phyloP scores from a whole-genome alignment of 192 early-diverging fungal genomes.

The Coemansia sp. region DNA sequence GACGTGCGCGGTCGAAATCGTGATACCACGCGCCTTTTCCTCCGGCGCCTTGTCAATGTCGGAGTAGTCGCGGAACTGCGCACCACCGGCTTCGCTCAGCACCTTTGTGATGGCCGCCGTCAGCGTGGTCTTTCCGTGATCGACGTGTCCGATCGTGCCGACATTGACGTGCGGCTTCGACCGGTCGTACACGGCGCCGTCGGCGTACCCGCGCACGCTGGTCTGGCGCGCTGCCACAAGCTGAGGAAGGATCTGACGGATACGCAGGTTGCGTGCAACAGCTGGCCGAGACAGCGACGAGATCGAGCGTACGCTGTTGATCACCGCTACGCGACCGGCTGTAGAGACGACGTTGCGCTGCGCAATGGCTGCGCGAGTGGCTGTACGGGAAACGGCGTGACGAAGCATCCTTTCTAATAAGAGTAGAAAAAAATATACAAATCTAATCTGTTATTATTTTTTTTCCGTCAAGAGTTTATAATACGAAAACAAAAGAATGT shows the following conservation, averaged over 20 bases:
- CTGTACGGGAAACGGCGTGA: conserved; percentile 25
- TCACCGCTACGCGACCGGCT: conserved; percentile 5
- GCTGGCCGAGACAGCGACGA: conserved; percentile 34
- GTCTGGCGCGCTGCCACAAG: neutral
- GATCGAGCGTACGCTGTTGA: conserved; percentile 27
- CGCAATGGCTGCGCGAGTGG: conserved; percentile 6
- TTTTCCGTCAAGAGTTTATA: neutral
- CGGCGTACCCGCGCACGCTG: conserved; percentile 49
- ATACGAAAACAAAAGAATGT: neutral
- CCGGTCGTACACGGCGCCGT: conserved; percentile 69
- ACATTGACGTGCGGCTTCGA: conserved; percentile 98
- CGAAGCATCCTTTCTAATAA: conserved; percentile 37
- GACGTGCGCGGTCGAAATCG: conserved; percentile 94
- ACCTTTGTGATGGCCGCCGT: conserved; percentile 99
- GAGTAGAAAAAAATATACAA: neutral
- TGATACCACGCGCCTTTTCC: conserved; percentile 97
- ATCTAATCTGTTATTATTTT: neutral
- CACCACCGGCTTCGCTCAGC: conserved; percentile 73
- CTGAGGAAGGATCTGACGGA: conserved; percentile 3
- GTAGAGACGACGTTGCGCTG: conserved; percentile 12
- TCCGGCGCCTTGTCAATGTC: conserved; percentile 99
- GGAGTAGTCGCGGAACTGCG: conserved; percentile 92
- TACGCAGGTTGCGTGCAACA: conserved; percentile 25
- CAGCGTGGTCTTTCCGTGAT: conserved; percentile 98
- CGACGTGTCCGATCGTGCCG: conserved; percentile 98